Percentiles rank a stretch among this genome's conserved stretches.
phyloP scores from a whole-genome alignment of 108 stramenopile species.

The Conticribra guillardii region DNA sequence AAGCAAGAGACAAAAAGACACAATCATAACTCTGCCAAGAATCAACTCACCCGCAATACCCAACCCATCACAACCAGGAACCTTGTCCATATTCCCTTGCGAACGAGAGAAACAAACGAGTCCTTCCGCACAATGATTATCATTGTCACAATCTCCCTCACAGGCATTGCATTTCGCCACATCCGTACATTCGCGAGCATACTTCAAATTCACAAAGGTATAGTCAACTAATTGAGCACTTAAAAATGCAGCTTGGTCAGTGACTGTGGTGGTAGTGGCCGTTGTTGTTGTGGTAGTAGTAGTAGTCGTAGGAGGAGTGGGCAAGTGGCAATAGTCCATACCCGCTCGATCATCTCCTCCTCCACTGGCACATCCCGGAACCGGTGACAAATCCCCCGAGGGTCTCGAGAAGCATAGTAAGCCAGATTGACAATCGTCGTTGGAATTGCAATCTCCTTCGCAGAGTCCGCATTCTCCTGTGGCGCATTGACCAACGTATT shows the following conservation, averaged over 20 bases:
- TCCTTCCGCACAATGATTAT: slow-evolving; percentile 23
- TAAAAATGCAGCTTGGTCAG: background rate
- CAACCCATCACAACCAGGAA: slow-evolving; percentile 33
- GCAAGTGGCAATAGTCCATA: slow-evolving; percentile 49
- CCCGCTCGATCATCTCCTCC: slow-evolving; percentile 32
- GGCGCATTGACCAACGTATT: slow-evolving; percentile 12
- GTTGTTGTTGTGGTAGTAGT: slow-evolving; percentile 33
- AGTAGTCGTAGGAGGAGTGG: slow-evolving; percentile 20
- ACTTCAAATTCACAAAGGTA: slow-evolving; percentile 15
- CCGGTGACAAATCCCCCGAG: slow-evolving; percentile 33
- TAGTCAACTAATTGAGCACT: background rate
- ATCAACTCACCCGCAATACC: slow-evolving; percentile 29
- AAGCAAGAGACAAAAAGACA: slow-evolving; percentile 6
- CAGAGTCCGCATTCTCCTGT: slow-evolving; percentile 38
- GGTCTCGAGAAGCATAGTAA: slow-evolving; percentile 45
- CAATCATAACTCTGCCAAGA: background rate
- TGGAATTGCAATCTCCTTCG: slow-evolving; percentile 48
- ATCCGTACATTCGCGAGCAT: slow-evolving; percentile 38
- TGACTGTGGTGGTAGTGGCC: slow-evolving; percentile 15
- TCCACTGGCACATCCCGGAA: slow-evolving; percentile 41
- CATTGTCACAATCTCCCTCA: slow-evolving; percentile 47
- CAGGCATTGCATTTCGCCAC: slow-evolving; percentile 28
- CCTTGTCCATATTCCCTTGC: slow-evolving; percentile 27
- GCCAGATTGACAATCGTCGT: slow-evolving; percentile 38
- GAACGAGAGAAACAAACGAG: slow-evolving; percentile 36